phyloP scores from a whole-genome alignment of 495 filamentous ascomycete genomes.

The Lophium mytilinum region DNA sequence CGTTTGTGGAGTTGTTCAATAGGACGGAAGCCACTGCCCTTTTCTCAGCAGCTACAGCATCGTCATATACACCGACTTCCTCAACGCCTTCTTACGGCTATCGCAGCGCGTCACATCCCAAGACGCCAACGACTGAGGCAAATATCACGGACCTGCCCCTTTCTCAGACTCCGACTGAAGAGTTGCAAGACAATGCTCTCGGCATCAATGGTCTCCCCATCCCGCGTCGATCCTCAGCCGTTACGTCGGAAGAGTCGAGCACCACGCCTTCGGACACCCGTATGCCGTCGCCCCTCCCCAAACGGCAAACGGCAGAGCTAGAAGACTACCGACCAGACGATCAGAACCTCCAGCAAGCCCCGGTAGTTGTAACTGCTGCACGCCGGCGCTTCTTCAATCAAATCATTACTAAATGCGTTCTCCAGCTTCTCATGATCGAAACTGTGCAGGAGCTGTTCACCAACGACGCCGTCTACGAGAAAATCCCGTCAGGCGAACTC shows the following conservation, averaged over 20 bases:
- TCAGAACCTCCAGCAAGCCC: constrained; percentile 68
- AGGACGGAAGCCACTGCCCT: constrained; percentile 89
- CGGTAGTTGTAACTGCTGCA: constrained; percentile 82
- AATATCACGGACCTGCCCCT: constrained; percentile 18
- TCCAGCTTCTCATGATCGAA: constrained; percentile 98
- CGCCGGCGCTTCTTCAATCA: constrained; percentile 97
- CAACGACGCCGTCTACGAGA: constrained; percentile 87
- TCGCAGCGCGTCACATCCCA: constrained; percentile 1
- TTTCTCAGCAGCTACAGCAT: constrained; percentile 72
- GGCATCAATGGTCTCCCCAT: constrained; percentile 33
- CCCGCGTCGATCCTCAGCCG: constrained; percentile 21
- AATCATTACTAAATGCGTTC: constrained; percentile 97
- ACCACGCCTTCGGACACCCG: constrained; percentile 5
- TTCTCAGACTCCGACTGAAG: constrained; percentile 21
- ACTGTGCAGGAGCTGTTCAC: constrained; percentile 97
- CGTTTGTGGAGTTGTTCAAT: constrained; percentile 92
- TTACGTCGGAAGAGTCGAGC: constrained; percentile 11
- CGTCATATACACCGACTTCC: constrained; percentile 23
- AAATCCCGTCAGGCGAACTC: constrained; percentile 83
- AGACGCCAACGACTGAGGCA: constrained; percentile 25
- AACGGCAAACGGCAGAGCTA: constrained; percentile 43
- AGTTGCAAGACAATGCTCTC: constrained; percentile 28
- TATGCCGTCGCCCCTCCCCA: constrained; percentile 24
- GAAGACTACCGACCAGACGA: constrained; percentile 78
- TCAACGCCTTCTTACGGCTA: constrained; percentile 9